These are phyloP conservation scores for Tuber aestivum DNA, from an alignment of 495 filamentous ascomycete species.

Conservation along the genomic window DNA sequence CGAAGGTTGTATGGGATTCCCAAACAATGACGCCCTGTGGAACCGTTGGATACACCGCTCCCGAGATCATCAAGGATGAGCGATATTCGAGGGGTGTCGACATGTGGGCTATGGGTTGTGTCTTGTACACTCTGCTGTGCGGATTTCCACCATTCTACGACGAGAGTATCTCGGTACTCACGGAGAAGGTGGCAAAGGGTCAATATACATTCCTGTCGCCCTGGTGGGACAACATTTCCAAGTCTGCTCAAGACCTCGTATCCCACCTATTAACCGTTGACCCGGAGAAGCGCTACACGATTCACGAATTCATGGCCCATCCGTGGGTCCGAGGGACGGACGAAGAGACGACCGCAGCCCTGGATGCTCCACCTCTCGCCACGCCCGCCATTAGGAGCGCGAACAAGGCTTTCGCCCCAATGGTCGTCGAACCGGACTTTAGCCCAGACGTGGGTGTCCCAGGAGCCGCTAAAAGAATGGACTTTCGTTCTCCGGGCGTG, in stretches of 20 bases:
- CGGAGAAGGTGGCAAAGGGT: conserved; percentile 92
- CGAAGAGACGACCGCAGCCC: conserved; percentile 68
- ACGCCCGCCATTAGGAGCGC: conserved; percentile 55
- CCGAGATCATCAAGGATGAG: conserved; percentile 98
- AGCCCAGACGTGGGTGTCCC: conserved; percentile 48
- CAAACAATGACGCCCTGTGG: conserved; percentile 99
- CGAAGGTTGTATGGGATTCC: conserved; percentile 96
- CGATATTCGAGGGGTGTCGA: conserved; percentile 97
- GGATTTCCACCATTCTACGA: conserved; percentile 99
- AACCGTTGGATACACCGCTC: conserved; percentile 97
- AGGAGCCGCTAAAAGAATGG: conserved; percentile 61
- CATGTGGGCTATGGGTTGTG: conserved; percentile 98
- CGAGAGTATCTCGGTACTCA: conserved; percentile 92
- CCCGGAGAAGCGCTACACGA: conserved; percentile 82
- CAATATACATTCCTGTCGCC: conserved; percentile 97
- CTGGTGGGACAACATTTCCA: conserved; percentile 99
- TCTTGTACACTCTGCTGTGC: conserved; percentile 92
- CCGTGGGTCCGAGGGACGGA: conserved; percentile 79
- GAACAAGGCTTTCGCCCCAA: conserved; percentile 48
- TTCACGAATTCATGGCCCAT: conserved; percentile 79
- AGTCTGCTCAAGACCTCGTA: conserved; percentile 88
- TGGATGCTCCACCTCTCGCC: conserved; percentile 69
- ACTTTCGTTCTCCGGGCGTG: conserved; percentile 93
- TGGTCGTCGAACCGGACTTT: conserved; percentile 47
- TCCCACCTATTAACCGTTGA: conserved; percentile 90